Evolutionary conservation across 2,329 filamentous ascomycete genomes (phyloP).

Genomic region (Colletotrichum cuscutae): DNA sequence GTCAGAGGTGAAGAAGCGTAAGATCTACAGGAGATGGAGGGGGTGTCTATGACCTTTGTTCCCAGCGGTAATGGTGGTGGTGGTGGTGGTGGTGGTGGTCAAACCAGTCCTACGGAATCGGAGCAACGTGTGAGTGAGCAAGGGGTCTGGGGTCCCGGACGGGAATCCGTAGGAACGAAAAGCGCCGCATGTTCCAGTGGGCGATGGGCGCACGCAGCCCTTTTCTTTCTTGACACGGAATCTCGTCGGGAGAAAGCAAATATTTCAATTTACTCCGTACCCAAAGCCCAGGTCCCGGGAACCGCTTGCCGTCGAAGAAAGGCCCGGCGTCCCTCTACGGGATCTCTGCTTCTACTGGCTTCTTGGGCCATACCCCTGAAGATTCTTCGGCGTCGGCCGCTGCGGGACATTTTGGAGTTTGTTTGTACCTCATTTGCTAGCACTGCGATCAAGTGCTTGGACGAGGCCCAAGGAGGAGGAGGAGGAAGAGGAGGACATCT

Average conservation of each 20-base stretch:
- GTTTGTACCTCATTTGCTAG: not conserved
- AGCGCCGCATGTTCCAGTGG: not conserved
- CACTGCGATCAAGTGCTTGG: not conserved
- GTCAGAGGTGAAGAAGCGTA: not conserved
- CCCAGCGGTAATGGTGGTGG: too few relatives aligned
- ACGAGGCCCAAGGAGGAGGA: not conserved
- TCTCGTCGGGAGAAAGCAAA: not conserved
- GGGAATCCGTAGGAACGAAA: too few relatives aligned
- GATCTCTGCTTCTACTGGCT: not conserved
- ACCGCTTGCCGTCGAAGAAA: constrained; percentile 11
- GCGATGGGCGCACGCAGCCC: too few relatives aligned
- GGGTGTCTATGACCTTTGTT: not conserved
- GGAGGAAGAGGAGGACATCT: not conserved
- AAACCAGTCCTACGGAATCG: not conserved
- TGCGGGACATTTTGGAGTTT: not conserved
- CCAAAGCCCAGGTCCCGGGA: constrained; percentile 14
- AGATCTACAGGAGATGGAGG: not conserved
- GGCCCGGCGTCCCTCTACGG: not conserved
- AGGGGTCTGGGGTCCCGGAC: too few relatives aligned
- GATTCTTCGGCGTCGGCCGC: not conserved
- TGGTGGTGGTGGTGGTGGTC: not conserved
- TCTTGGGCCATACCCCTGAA: too few relatives aligned
- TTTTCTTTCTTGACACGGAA: too few relatives aligned
- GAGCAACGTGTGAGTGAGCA: not conserved
- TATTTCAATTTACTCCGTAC: not conserved